Conservation (phyloP, 2,329 filamentous ascomycete genomes). For the Epichloe baconii region DNA sequence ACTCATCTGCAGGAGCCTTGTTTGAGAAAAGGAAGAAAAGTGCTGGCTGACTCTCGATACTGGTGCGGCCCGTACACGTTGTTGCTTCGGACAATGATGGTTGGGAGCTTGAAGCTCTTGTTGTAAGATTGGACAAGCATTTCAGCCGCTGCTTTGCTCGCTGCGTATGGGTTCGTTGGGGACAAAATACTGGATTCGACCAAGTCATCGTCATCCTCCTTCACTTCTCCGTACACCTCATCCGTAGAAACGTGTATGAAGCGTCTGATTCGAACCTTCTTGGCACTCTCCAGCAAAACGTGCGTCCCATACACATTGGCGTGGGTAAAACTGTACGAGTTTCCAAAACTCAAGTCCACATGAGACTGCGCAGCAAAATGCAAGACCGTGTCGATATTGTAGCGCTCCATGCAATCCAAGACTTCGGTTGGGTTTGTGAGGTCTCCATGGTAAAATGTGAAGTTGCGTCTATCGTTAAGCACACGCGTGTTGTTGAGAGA, state of each 20-base stretch:
- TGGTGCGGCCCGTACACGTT: constrained; percentile 81
- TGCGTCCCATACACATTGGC: constrained; percentile 80
- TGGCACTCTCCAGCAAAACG: constrained; percentile 63
- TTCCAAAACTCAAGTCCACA: constrained; percentile 70
- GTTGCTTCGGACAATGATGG: constrained; percentile 70
- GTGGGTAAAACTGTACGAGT: constrained; percentile 69
- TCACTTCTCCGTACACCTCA: constrained; percentile 74
- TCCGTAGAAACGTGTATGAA: constrained; percentile 79
- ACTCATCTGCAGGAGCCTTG: background rate
- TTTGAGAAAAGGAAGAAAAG: background rate
- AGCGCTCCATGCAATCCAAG: constrained; percentile 53
- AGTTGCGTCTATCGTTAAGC: constrained; percentile 56
- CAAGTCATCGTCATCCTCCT: constrained; percentile 56
- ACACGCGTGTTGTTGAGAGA: constrained; percentile 66
- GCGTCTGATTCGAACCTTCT: constrained; percentile 54
- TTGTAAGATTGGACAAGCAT: constrained; percentile 82
- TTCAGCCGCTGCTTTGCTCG: constrained; percentile 69
- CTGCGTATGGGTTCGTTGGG: constrained; percentile 72
- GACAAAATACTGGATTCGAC: constrained; percentile 61
- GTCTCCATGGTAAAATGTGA: constrained; percentile 68
- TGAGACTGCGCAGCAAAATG: constrained; percentile 82
- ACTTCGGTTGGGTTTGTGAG: constrained; percentile 61
- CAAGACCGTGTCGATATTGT: constrained; percentile 67
- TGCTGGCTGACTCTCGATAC: constrained; percentile 56
- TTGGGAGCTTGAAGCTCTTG: constrained; percentile 69